A percentile compares a stretch with the other conserved stretches of the same genome.
Conservation (phyloP, 257 asterid genomes). For the Solanum acaule region DNA sequence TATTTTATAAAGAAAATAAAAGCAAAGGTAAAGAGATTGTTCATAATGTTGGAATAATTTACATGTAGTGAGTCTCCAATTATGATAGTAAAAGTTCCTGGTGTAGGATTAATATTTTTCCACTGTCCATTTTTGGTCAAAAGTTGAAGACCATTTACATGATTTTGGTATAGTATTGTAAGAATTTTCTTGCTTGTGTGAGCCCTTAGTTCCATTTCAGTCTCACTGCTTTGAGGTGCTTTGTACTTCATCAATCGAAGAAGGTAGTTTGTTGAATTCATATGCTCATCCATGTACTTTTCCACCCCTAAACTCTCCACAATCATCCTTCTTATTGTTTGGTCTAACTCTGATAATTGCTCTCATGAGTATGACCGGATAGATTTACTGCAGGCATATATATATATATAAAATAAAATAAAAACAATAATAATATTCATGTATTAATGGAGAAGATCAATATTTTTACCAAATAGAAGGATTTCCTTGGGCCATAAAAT, state of each 20-base stretch:
- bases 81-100: constrained; percentile 30
- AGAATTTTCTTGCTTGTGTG: constrained; percentile 36
- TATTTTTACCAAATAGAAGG: too few relatives aligned
- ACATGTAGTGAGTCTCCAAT: constrained; percentile 38
- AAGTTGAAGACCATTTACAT: constrained; percentile 26
- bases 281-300: constrained; percentile 41
- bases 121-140: constrained; percentile 37
- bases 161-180: constrained; percentile 18
- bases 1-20: too few relatives aligned
- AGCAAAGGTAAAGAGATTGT: neutral
- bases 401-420: neutral
- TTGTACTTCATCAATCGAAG: constrained; percentile 38
- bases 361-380: constrained; percentile 16
- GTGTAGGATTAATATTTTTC: constrained; percentile 28
- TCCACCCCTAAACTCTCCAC: constrained; percentile 35
- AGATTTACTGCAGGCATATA: constrained; percentile 24
- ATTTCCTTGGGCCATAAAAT: too few relatives aligned
- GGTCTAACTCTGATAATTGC: constrained; percentile 33
- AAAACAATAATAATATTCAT: neutral
- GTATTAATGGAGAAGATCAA: neutral
- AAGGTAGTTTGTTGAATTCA: constrained; percentile 24
- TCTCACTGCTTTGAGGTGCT: constrained; percentile 17
- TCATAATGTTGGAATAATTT: constrained; percentile 15
- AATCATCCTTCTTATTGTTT: constrained; percentile 34
- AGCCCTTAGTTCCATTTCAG: constrained; percentile 22